Base-by-base conservation (phyloP, 345 rosid genomes). In the Sonneratia alba region DNA sequence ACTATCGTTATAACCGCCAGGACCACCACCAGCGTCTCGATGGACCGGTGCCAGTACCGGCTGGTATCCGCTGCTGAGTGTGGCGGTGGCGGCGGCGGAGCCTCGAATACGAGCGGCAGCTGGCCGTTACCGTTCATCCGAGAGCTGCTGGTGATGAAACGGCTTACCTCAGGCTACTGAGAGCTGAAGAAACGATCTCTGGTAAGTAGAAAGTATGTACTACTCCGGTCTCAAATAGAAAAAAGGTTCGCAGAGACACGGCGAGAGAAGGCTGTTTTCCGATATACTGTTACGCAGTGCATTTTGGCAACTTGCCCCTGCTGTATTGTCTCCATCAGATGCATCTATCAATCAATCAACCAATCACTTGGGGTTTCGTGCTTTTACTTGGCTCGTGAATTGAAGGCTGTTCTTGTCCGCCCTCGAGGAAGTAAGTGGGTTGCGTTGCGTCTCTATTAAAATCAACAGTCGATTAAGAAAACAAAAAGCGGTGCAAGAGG, bases 11-110 rank as follows among this genome's bases (percentile, higher is more conserved):
- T 94, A 74, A 82, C 91, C 32, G 96, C 96, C 73, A 94, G 82
- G 64, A 88, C 98, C 40, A 91, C 88, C 18, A 88, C 86, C 55
- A 94, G 85, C 24, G 91, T 87, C 79, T 90, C 96, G 36, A 91
- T 85, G 40, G 95, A 88, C 37, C 87, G 82, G 71, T 82, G 83
- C 0, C 81, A 13, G 53, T 77, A 83, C 15, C 73, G 74, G 61
- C 73, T 65, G 22, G 87, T 72, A n/a, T 76, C 83, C 34, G 18
- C 72, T 70, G 48, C 68, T 32, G 78, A n/a, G 6, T 77, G 80
- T 6, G 79, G 71, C 3, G 65, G 80, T 6, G 79, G 71, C 3
- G 65, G 57, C 11, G 70, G 72, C 13, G 66, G 61, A n/a, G 32
- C 66, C 34, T 64, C 53, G 56, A 16, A 18, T n/a, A 42, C 49